Evolutionary conservation across 139 green algal genomes (phyloP), one percentile per base, ranked within the genome.

Genomic region (Asterochloris sp.): DNA sequence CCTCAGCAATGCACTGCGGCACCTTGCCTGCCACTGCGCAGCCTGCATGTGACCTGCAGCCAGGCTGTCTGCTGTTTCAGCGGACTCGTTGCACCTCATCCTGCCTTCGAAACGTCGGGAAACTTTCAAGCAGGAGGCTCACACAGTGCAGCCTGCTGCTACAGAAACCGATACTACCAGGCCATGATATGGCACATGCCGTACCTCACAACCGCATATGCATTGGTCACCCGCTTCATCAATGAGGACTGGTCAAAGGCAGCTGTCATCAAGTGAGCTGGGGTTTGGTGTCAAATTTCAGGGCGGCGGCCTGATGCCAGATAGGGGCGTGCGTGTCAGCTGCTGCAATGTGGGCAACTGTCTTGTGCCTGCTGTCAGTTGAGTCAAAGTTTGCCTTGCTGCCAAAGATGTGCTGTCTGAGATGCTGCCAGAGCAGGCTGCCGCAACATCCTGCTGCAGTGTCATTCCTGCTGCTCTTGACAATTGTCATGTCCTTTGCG

Each of bases 151-250:
- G 67, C 1, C 23, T 73, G 21, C 21, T 73, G 19, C 16, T 83
- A 66, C 68, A 83, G 79, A 38, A 83, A 63, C 62, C 69, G 79
- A 0, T 83, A 83, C 71, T 83, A 83, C 24, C 61, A 76, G 9
- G 71, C 79, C 21, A 75, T 83, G 17, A 23, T 83, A 26, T 60
- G 64, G 47, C 66, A 76, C 29, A 71, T 83, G 21, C 79, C 79
- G 8, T 66, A 67, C 16, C n/a, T 54, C n/a, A 71, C 47, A 10
- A 54, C 62, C 47, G 79, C 79, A 19, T 67, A 47, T 71, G 68
- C 79, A 14, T 47, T 83, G 38, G 60, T 74, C 15, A 69, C 38
- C 38, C 63, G 54, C 29, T 23, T 74, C 47, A 47, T 83, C 21
- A 78, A 78, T 16, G 11, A 61, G 14, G 54, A 62, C 69, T 78